Conservation (phyloP, 2,329 filamentous ascomycete species). For the Chaetomiaceae sp. region DNA sequence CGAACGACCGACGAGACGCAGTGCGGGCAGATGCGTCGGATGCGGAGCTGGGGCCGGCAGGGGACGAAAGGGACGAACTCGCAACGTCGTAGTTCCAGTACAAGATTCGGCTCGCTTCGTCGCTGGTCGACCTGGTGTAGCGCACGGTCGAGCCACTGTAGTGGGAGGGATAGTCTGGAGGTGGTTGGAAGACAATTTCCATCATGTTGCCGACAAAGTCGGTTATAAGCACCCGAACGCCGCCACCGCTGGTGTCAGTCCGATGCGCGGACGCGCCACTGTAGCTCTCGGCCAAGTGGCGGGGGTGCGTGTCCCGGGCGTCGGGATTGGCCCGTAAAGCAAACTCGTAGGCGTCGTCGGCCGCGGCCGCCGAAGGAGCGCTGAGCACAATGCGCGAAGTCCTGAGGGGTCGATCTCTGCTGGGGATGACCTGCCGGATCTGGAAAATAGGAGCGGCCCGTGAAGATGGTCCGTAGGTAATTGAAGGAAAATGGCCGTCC, state of each 20-base stretch:
- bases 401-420: conserved; percentile 38
- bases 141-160: conserved; percentile 35
- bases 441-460: conserved; percentile 40
- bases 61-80: conserved; percentile 27
- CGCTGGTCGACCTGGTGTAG: conserved; percentile 35
- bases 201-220: conserved; percentile 83
- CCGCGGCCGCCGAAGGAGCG: conserved; percentile 60
- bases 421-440: conserved; percentile 39
- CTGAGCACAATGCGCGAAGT: conserved; percentile 59
- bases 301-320: conserved; percentile 26
- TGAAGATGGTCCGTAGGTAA: conserved; percentile 41
- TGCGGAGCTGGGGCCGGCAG: conserved; percentile 21
- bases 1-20: conserved; percentile 26
- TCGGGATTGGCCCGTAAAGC: conserved; percentile 58
- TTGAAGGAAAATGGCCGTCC: conserved; percentile 29
- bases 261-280: conserved; percentile 20
- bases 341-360: conserved; percentile 67
- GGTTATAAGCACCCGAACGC: conserved; percentile 54
- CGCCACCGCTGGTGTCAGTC: conserved; percentile 29
- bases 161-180: conserved; percentile 34
- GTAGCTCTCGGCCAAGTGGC: conserved; percentile 23
- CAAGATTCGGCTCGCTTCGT: conserved; percentile 42
- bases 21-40: conserved; percentile 21
- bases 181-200: conserved; percentile 63
- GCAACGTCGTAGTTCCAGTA: conserved; percentile 48